A percentile compares a stretch with the other conserved stretches of the same genome.
Evolutionary conservation across 192 early-diverging fungal genomes (phyloP).

Genomic region (Glomus cerebriforme): DNA sequence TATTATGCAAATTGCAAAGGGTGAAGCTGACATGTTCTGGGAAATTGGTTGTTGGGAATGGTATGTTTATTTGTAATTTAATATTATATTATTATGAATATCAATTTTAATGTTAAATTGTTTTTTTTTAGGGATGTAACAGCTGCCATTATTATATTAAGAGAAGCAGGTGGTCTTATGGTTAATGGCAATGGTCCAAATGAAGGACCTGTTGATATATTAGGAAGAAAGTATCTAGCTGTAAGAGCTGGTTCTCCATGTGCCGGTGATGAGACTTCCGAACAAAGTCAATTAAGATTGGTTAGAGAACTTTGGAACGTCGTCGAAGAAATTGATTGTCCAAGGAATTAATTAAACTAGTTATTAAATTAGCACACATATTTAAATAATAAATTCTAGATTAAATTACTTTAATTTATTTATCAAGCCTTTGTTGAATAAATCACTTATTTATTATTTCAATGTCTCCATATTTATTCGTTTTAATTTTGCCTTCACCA

Average conservation of each 20-base stretch:
- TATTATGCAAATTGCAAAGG: constrained; percentile 80
- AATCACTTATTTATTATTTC: constrained; percentile 1
- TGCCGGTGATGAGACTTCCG: constrained; percentile 33
- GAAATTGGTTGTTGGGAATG: constrained; percentile 80
- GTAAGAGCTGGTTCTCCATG: constrained; percentile 48
- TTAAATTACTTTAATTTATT: no score
- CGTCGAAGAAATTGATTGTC: constrained; percentile 57
- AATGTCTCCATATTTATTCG: constrained; percentile 1
- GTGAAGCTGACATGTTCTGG: constrained; percentile 87
- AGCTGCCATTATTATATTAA: constrained; percentile 81
- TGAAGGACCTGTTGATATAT: constrained; percentile 39
- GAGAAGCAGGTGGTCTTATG: constrained; percentile 82
- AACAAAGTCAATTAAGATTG: constrained; percentile 54
- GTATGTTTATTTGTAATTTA: constrained; percentile 34
- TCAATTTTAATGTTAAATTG: not conserved
- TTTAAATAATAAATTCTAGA: no score
- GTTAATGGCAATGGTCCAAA: constrained; percentile 54
- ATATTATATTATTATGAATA: not conserved
- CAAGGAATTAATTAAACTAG: constrained; percentile 33
- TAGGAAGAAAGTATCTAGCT: constrained; percentile 58
- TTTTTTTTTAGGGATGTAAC: constrained; percentile 78
- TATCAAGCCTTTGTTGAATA: no score
- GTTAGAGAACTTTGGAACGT: constrained; percentile 59
- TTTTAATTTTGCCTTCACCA: constrained; percentile 11
- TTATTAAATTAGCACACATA: no score